Conservation (phyloP, 148 eudicot genomes). For the Salicornia ramosissima region DNA sequence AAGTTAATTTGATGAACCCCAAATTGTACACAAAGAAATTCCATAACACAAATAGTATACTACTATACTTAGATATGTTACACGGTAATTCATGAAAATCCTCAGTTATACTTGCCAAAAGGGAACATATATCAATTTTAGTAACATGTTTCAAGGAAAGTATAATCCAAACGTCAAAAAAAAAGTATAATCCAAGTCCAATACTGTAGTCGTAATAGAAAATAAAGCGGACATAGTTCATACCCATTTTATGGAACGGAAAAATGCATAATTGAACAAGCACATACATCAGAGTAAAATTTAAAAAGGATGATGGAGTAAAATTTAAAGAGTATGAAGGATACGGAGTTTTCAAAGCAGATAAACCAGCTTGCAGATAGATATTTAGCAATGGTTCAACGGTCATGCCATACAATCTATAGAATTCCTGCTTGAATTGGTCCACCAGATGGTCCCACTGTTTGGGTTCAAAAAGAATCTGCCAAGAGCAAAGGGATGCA, state of each 20-base stretch:
- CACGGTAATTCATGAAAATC: neutral
- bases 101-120: neutral
- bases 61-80: neutral
- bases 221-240: no score
- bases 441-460: slow-evolving; percentile 93
- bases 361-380: slow-evolving; percentile 92
- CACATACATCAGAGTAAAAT: neutral
- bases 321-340: slow-evolving; percentile 31
- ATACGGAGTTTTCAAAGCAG: slow-evolving; percentile 99
- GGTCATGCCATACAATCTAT: slow-evolving; percentile 89
- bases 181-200: neutral
- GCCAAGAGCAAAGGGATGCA: slow-evolving; percentile 24
- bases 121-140: neutral
- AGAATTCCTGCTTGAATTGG: slow-evolving; percentile 95
- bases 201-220: neutral
- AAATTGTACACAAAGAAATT: neutral
- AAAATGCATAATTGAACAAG: slow-evolving; percentile 12
- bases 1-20: neutral
- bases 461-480: slow-evolving; percentile 90
- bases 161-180: neutral
- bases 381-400: slow-evolving; percentile 88
- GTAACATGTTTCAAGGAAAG: neutral
- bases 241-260: neutral
- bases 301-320: no score
- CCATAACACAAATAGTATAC: neutral